phyloP scores from a whole-genome alignment of 2,329 filamentous ascomycete species.

The Exophiala calicioides region DNA sequence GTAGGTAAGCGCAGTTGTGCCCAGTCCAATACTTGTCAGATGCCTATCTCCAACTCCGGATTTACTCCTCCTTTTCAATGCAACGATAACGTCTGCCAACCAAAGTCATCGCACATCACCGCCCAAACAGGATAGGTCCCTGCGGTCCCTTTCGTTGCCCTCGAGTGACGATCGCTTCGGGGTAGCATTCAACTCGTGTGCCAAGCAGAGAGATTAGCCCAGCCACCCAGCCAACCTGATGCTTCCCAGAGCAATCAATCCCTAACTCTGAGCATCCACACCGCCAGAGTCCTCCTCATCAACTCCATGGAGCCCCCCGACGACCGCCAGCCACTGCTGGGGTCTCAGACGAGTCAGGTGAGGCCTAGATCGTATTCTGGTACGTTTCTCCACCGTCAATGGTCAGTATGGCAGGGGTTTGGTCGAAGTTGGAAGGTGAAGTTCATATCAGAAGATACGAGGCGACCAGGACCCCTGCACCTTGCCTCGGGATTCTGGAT shows the following conservation, averaged over 20 bases:
- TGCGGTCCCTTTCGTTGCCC: neutral
- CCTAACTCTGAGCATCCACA: too few species aligned
- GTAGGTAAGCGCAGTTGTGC: too few species aligned
- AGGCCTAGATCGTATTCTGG: neutral
- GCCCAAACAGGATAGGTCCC: neutral
- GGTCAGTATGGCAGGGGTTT: slow-evolving; percentile 9
- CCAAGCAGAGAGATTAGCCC: neutral
- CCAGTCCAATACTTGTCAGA: too few species aligned
- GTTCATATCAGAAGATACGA: too few species aligned
- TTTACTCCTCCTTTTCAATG: slow-evolving; percentile 22
- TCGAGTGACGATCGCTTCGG: slow-evolving; percentile 7
- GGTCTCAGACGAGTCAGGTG: slow-evolving; percentile 1
- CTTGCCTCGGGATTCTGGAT: slow-evolving; percentile 3
- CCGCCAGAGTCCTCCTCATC: too few species aligned
- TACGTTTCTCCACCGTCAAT: slow-evolving; percentile 1
- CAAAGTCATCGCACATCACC: slow-evolving; percentile 17
- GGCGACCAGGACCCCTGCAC: slow-evolving; percentile 8
- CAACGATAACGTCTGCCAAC: slow-evolving; percentile 13
- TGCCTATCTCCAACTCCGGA: slow-evolving; percentile 15
- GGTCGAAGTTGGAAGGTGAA: too few species aligned
- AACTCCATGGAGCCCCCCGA: slow-evolving; percentile 4
- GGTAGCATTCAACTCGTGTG: slow-evolving; percentile 6
- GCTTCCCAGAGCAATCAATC: too few species aligned
- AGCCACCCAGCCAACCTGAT: neutral
- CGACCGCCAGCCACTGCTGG: slow-evolving; percentile 7